phyloP scores from a whole-genome alignment of 352 stramenopile genomes.

The Globisporangium perplexum region DNA sequence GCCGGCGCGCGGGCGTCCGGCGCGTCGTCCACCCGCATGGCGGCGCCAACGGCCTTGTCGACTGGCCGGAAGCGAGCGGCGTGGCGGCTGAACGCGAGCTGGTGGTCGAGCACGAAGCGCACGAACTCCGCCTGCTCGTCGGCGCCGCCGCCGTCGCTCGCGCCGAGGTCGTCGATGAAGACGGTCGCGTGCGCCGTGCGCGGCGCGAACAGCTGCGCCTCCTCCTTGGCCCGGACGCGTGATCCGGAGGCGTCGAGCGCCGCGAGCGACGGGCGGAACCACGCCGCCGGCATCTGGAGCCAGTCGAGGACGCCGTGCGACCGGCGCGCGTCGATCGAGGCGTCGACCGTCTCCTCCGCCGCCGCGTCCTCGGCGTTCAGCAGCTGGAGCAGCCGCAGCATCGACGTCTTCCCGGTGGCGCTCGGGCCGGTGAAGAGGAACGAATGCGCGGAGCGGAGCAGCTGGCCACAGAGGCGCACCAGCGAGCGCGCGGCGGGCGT shows the following conservation, averaged over 20 bases:
- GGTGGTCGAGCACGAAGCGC: slow-evolving; percentile 43
- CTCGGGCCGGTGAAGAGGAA: slow-evolving; percentile 40
- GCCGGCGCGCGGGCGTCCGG: neutral
- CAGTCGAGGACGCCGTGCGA: slow-evolving; percentile 40
- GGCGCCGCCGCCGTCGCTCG: neutral
- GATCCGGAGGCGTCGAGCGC: slow-evolving; percentile 1
- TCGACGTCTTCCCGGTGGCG: slow-evolving; percentile 44
- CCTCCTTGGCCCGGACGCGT: slow-evolving; percentile 22
- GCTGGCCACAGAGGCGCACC: slow-evolving; percentile 27
- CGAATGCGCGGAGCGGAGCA: slow-evolving; percentile 31
- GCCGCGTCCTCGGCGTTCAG: slow-evolving; percentile 32
- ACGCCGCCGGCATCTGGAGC: slow-evolving; percentile 29
- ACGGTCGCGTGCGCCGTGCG: slow-evolving; percentile 26
- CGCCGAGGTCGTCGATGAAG: slow-evolving; percentile 50
- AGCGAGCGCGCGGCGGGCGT: slow-evolving; percentile 16
- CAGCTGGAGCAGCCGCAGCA: slow-evolving; percentile 31
- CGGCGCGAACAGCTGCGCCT: slow-evolving; percentile 31
- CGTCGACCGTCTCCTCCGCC: slow-evolving; percentile 37
- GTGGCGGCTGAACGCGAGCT: slow-evolving; percentile 27
- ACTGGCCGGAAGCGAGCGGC: slow-evolving; percentile 19
- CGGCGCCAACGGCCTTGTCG: slow-evolving; percentile 32
- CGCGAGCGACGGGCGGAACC: slow-evolving; percentile 23
- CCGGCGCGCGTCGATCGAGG: slow-evolving; percentile 36
- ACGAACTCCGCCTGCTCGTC: slow-evolving; percentile 31
- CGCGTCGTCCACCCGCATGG: slow-evolving; percentile 17